Base-by-base conservation (phyloP, 2,329 filamentous ascomycete genomes). In the Fusarium lyarnte region DNA sequence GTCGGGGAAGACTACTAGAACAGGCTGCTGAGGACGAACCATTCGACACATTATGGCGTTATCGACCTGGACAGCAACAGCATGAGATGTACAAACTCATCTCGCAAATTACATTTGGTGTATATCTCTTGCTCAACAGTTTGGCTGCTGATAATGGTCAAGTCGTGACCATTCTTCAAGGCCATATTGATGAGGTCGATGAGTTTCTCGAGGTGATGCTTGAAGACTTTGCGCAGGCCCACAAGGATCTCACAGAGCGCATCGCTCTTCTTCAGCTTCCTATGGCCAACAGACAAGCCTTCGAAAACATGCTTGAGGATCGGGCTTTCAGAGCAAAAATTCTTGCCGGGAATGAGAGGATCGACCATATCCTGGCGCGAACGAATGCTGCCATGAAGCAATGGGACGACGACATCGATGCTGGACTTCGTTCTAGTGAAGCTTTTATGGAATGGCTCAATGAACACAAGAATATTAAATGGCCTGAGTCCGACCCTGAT, bases 151-250 rank as follows among this genome's bases (percentile, higher is more conserved):
- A 94, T 74, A 93, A 97, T 74, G 87, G 90, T 38, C 93, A 97
- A 79, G 95, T 98, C 17, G 91, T 97, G 71, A 91, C 88, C 72
- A 98, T 98, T 58, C 86, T 98, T 62, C 94, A 98, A 78, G 91
- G 90, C 19, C 95, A 98, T 81, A 96, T 98, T 68, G 93, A 97
- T 78, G 95, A 98, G 81, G 90, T 98, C 35, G 96, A 98, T 81
- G 91, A 92, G 76, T 98, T 97, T 78, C 85, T 98, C 38, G 94
- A 97, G 80, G 90, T 93, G 23, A 93, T 94, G 2, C 89, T 94
- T 46, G 94, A 97, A 76, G 95, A 98, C 79, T 90, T 98, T 57
- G 88, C 92, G 49, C 85, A 94, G 58, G 94, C 94, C 8, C 88
- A 91, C 47, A 86, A 90, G 67, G 96, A 98, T 79, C 90, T 98